phyloP scores from a whole-genome alignment of 805 yeast species.

The Saccharomycopsis capsularis region DNA sequence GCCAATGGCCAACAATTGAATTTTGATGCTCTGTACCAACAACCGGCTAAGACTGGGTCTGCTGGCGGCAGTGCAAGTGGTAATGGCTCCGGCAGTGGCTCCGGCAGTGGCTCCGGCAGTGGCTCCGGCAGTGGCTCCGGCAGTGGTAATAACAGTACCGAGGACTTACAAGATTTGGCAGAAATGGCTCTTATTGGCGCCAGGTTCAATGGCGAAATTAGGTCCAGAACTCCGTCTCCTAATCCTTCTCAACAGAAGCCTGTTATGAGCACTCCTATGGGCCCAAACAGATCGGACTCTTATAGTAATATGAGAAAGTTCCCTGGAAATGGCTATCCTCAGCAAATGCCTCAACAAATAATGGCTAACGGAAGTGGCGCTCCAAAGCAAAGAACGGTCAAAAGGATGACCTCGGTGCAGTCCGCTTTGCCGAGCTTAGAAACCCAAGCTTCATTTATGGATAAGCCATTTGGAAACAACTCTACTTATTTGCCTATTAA shows the following conservation, averaged over 20 bases:
- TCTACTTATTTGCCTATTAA: constrained; percentile 27
- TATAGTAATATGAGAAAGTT: background rate
- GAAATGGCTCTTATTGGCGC: constrained; percentile 5
- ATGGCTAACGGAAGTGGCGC: background rate
- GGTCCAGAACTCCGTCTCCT: constrained; percentile 22
- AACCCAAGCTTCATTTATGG: constrained; percentile 23
- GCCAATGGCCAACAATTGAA: constrained; percentile 23
- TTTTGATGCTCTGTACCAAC: constrained; percentile 11
- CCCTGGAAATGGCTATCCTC: background rate
- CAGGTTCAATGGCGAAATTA: constrained; percentile 12
- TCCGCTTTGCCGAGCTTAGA: constrained; percentile 24
- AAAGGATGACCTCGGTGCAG: constrained; percentile 28
- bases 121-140: constrained; percentile 6
- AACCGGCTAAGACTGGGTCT: constrained; percentile 7
- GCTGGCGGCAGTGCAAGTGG: constrained; percentile 14
- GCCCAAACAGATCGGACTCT: background rate
- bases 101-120: constrained; percentile 19
- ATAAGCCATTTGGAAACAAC: constrained; percentile 21
- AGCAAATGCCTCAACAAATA: background rate
- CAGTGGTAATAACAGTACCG: constrained; percentile 20
- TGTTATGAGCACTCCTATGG: background rate
- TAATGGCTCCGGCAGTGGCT: constrained; percentile 10
- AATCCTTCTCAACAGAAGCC: constrained; percentile 3
- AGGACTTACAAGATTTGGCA: constrained; percentile 11
- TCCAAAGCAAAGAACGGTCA: constrained; percentile 9